Evolutionary conservation across 805 yeast species (phyloP), one percentile per base, ranked within the genome.

Genomic region (Saccharomycopsis guyanensis): DNA sequence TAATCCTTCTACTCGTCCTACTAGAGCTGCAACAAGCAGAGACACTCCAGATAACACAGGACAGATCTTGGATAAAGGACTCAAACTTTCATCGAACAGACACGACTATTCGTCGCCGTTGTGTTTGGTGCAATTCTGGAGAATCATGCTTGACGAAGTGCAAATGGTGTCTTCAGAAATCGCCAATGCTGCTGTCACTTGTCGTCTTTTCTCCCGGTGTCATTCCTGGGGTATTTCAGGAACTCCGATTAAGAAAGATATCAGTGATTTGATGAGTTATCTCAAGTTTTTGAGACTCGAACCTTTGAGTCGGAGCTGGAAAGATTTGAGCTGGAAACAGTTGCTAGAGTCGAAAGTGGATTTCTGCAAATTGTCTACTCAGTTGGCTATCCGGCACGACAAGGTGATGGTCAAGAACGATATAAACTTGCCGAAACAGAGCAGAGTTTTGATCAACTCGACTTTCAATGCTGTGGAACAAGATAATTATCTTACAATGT

Each of bases 221-320:
- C 97, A 93, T 64, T 79, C 96, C 0, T 93, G 97, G 97, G 97
- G 95, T 13, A 96, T 89, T 0, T 86, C 96, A 1, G 98, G 98
- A 4, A 93, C 98, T 0, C 95, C 97, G 0, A 82, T 88, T 13
- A 78, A 80, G 53, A 75, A 74, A 51, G 71, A 76, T 34, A 63
- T 84, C 36, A 60, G 69, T 27, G 96, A 91, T 61, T 68, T 89
- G 40, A 77, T 74, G 38, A 82, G 95, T 0, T 70, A 87, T 3
- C 59, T 89, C 29, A 72, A 76, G 12, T 91, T 86, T 56, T 61
- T 88, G 50, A 69, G 80, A 52, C 59, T 78, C 13, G 66, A 69
- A 32, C 98, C 97, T 0, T 84, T 86, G 53, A 67, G 67, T 43
- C 66, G 67, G 18, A 41, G 49, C 12, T 54, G 57, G 3, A 53